phyloP scores from a whole-genome alignment of 371 early-diverging fungal species.

The Nematocida sp. region DNA sequence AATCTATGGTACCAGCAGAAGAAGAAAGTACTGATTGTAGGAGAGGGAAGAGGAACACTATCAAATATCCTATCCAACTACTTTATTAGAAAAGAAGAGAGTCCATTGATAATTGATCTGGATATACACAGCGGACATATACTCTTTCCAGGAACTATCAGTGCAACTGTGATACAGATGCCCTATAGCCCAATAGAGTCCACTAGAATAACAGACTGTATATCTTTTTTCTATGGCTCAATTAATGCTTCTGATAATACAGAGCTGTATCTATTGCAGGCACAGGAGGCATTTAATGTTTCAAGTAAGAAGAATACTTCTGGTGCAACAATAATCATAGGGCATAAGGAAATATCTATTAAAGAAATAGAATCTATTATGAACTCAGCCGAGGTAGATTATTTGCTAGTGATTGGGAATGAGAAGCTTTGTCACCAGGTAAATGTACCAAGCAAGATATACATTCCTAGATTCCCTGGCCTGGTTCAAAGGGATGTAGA shows the following conservation, averaged over 20 bases:
- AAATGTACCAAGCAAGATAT: conserved; percentile 10
- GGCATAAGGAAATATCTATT: conserved; percentile 41
- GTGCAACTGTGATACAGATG: conserved; percentile 1
- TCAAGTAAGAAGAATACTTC: background rate
- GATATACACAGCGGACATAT: conserved; percentile 24
- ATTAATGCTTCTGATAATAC: conserved; percentile 20
- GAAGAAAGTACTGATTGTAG: conserved; percentile 35
- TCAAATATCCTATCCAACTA: conserved; percentile 44
- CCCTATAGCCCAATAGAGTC: conserved; percentile 31
- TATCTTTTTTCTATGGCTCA: conserved; percentile 31
- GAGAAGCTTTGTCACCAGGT: conserved; percentile 59
- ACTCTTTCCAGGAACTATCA: conserved; percentile 34
- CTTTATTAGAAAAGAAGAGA: conserved; percentile 20
- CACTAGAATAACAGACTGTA: conserved; percentile 6
- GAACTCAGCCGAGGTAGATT: conserved; percentile 46
- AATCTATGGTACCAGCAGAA: background rate
- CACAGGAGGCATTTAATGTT: background rate
- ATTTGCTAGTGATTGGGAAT: conserved; percentile 57
- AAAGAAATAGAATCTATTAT: conserved; percentile 41
- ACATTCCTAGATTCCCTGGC: conserved; percentile 45
- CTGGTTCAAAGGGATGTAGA: conserved; percentile 49
- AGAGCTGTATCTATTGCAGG: conserved; percentile 14
- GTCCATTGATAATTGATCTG: conserved; percentile 23
- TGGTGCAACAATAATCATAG: conserved; percentile 12
- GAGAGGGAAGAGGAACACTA: conserved; percentile 25